A percentile compares a stretch with the other conserved stretches of the same genome.
Conservation (phyloP, 1,284 basidiomycete species). For the Tilletia horrida region DNA sequence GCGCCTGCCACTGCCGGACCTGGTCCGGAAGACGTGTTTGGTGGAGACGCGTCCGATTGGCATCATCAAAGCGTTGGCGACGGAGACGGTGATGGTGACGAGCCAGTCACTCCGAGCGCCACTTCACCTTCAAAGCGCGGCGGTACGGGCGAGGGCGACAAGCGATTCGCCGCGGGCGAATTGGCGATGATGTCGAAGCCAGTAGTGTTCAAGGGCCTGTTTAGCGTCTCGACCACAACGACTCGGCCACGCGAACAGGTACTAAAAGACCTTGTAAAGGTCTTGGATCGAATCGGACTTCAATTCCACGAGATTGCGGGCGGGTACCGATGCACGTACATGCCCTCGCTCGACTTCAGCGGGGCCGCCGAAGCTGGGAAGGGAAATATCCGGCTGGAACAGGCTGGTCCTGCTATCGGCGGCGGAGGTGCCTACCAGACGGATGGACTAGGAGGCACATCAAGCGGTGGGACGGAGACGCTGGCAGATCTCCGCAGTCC, state of each 20-base stretch:
- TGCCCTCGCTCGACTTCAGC: slow-evolving; percentile 77
- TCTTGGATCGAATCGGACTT: slow-evolving; percentile 88
- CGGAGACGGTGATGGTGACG: neutral
- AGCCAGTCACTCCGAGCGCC: slow-evolving; percentile 4
- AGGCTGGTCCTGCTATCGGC: neutral
- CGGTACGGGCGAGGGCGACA: slow-evolving; percentile 27
- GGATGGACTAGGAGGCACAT: neutral
- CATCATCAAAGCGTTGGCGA: no score
- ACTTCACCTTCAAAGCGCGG: slow-evolving; percentile 51
- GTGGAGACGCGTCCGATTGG: no score
- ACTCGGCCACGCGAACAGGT: slow-evolving; percentile 79
- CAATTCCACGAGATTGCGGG: slow-evolving; percentile 84
- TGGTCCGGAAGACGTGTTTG: neutral
- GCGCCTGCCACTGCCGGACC: neutral
- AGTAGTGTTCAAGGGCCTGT: slow-evolving; percentile 56
- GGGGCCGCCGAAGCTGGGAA: slow-evolving; percentile 46
- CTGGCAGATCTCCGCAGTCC: slow-evolving; percentile 23
- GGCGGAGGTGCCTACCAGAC: neutral
- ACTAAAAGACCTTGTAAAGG: slow-evolving; percentile 76
- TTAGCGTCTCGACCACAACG: slow-evolving; percentile 81
- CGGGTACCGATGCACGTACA: slow-evolving; percentile 93
- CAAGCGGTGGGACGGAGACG: slow-evolving; percentile 27
- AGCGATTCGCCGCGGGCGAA: slow-evolving; percentile 21
- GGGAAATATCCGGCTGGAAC: slow-evolving; percentile 30
- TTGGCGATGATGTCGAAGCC: slow-evolving; percentile 33